A percentile compares a stretch with the other conserved stretches of the same genome.
These are phyloP conservation scores for Tetracentron sinense DNA, from an alignment of 164 flowering plant species.

Conservation along the genomic window DNA sequence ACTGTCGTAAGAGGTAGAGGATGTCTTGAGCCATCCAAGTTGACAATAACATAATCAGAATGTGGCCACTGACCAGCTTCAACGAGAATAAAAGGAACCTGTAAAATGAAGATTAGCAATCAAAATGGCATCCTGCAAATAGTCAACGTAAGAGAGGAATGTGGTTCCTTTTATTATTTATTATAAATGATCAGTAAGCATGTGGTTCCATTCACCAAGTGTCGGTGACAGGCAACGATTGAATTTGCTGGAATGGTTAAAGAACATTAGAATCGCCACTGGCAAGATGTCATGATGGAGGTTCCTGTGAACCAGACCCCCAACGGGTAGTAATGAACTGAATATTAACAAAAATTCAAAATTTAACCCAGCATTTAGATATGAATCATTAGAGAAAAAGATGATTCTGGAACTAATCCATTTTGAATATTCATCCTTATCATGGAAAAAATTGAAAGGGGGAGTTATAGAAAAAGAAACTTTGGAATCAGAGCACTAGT, in stretches of 20 bases:
- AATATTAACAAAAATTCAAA: too few species aligned
- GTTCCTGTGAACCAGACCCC: background rate
- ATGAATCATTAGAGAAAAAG: too few species aligned
- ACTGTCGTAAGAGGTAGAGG: constrained; percentile 74
- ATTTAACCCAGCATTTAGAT: too few species aligned
- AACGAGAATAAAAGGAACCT: constrained; percentile 88
- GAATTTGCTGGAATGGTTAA: too few species aligned
- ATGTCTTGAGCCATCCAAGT: constrained; percentile 75
- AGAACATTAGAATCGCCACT: too few species aligned
- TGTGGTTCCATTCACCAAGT: too few species aligned
- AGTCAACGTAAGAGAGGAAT: background rate
- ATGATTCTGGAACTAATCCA: too few species aligned
- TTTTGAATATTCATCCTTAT: too few species aligned
- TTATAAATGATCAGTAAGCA: background rate
- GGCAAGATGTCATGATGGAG: background rate
- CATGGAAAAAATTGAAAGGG: background rate
- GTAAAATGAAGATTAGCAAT: constrained; percentile 7
- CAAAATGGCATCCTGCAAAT: background rate
- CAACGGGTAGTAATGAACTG: too few species aligned
- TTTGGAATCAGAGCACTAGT: background rate
- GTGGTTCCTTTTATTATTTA: background rate
- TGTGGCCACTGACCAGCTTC: constrained; percentile 41
- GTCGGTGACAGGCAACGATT: too few species aligned
- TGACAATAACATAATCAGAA: constrained; percentile 51
- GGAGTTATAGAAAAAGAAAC: background rate